Evolutionary conservation across 345 rosid species (phyloP).

Genomic region (Adansonia digitata): DNA sequence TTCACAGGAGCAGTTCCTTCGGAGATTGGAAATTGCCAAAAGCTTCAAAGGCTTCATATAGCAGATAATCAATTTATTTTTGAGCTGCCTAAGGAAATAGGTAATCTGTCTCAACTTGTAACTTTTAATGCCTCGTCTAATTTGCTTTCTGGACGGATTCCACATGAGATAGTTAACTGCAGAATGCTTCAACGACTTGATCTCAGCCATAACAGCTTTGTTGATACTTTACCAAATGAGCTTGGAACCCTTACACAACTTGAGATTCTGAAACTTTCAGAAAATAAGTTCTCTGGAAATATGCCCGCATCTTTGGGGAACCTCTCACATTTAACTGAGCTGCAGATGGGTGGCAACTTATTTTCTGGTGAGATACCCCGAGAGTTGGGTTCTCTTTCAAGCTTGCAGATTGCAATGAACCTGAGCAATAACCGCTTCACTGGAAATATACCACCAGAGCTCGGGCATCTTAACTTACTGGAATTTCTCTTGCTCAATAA

Average conservation of each 20-base stretch:
- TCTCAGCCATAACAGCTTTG: slow-evolving; percentile 62
- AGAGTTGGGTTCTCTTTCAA: slow-evolving; percentile 67
- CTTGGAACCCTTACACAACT: slow-evolving; percentile 71
- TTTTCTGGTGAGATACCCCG: slow-evolving; percentile 71
- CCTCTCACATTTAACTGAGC: slow-evolving; percentile 68
- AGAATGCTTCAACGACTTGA: slow-evolving; percentile 89
- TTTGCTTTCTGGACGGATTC: slow-evolving; percentile 59
- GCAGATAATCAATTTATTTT: slow-evolving; percentile 61
- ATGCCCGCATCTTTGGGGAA: slow-evolving; percentile 69
- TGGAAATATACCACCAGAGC: slow-evolving; percentile 64
- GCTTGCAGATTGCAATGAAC: slow-evolving; percentile 91
- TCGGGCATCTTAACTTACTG: slow-evolving; percentile 69
- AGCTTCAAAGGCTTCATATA: slow-evolving; percentile 72
- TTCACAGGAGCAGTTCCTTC: slow-evolving; percentile 70
- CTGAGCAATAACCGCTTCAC: slow-evolving; percentile 69
- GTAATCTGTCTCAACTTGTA: slow-evolving; percentile 69
- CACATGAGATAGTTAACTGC: slow-evolving; percentile 65
- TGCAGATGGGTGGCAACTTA: slow-evolving; percentile 86
- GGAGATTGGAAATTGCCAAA: slow-evolving; percentile 59
- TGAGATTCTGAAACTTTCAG: slow-evolving; percentile 81
- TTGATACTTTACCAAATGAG: slow-evolving; percentile 54
- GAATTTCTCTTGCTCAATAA: slow-evolving; percentile 65
- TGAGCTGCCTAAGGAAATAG: slow-evolving; percentile 60
- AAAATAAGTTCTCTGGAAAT: slow-evolving; percentile 65
- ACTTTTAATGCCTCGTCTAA: slow-evolving; percentile 75